Evolutionary conservation across 108 stramenopile genomes (phyloP), one percentile per base, ranked within the genome.

Genomic region (Skeletonema menzelii): DNA sequence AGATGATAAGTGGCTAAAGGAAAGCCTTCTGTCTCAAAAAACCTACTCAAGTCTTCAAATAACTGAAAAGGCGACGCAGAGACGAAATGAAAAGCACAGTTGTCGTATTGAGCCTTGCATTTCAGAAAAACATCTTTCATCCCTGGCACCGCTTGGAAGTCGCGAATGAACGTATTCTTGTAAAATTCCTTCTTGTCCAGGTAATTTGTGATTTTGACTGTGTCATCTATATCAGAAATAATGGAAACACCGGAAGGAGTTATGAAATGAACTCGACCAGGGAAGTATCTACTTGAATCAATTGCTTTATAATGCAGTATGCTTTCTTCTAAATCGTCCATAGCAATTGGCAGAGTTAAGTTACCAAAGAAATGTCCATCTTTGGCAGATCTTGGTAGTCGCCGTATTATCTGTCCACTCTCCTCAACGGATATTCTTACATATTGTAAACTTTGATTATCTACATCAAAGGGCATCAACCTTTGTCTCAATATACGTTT

Each of bases 151-250:
- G 46, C 66, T 57, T 80, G 34, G 57, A 84, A 84, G 37, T 80
- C 69, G 27, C 53, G 20, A 20, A 84, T 42, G 34, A 84, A 84
- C 19, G 83, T 84, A 62, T 80, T 84, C 38, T 67, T 65, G 13
- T 70, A 56, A 20, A 84, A 65, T 22, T 71, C 72, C 55, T 84
- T 80, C 65, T 79, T 84, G 59, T 74, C 63, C 1, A 73, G 20
- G 12, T 70, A 65, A 56, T 84, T 75, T 10, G 83, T 73, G n/a
- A 84, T 62, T 58, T 84, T 84, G 56, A 84, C 46, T 0, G 78
- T 84, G 53, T 84, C 83, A 53, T 84, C 83, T 63, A 84, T 84
- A 57, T 84, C 83, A 5, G 75, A 76, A 47, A 84, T 75, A 59
- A 84, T 68, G 15, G 78, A 70, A 7, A 76, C 53, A 13, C 83